Evolutionary conservation across 768 basidiomycete species (phyloP), one percentile per base, ranked within the genome.

Genomic region (Termitomyces sp.): DNA sequence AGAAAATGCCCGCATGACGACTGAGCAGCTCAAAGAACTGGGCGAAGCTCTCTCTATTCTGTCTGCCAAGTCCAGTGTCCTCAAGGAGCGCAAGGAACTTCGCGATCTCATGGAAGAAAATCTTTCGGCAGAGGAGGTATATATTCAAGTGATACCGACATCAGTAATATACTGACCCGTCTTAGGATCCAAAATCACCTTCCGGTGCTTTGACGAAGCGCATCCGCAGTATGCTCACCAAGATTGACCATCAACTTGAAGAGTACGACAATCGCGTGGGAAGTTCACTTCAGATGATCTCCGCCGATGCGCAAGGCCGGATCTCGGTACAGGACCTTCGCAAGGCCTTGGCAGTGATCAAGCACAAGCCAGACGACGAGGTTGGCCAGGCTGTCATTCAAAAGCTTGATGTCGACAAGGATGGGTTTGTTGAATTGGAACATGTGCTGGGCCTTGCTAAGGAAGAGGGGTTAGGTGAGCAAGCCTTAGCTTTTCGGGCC

Each of bases 71-170:
- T 96, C 93, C 4, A 90, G 88, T 58, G 95, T 98, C 35, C 80
- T 98, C 55, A 94, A 98, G 74, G 97, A 99, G 71, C 87, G 96
- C 37, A 86, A 89, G 61, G 97, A 98, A 72, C 81, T 98, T 24
- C 84, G 85, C 32, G 79, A 79, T 8, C 75, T 99, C n/a, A 93
- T 98, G 87, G 87, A 93, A 63, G 94, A 98, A 72, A 97, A 96
- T 70, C 67, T 94, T 56, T 81, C 85, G 64, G 86, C 91, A 3
- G 93, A 94, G 67, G 90, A 93, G 77, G 92, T 89, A 62, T 52
- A 68, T 51, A 30, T 38, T 40, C n/a, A 47, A 30, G 38, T 50
- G n/a, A 21, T 34, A 22, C 45, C 43, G 35, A 45, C 53, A 40
- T 30, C 24, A 48, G n/a, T 44, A 58, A 32, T 46, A 51, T 26